Conservation (phyloP, 2,329 filamentous ascomycete species). For the Aureobasidium sp. region DNA sequence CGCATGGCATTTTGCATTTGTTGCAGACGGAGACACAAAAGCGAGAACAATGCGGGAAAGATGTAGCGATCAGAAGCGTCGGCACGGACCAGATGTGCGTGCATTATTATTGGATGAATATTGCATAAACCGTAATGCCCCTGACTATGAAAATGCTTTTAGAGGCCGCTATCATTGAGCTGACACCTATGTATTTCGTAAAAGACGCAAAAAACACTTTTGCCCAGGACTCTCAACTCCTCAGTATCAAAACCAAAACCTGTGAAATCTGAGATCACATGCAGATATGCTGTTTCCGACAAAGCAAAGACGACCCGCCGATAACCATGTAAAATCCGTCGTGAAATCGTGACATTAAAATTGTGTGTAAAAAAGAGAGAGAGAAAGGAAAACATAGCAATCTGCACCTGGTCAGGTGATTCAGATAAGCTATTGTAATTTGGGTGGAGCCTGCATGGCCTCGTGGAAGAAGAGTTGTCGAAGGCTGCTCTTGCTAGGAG, state of each 20-base stretch:
- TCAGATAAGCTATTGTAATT: not conserved
- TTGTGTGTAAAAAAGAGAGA: not conserved
- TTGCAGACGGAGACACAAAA: not conserved
- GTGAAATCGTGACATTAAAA: constrained; percentile 1
- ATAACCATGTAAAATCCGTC: not conserved
- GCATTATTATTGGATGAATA: too few relatives aligned
- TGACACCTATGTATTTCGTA: constrained; percentile 5
- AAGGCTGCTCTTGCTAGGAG: constrained; percentile 23
- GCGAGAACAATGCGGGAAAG: not conserved
- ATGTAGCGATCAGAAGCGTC: not conserved
- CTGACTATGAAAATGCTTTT: too few relatives aligned
- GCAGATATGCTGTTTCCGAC: not conserved
- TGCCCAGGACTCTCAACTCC: not conserved
- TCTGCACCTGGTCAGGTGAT: not conserved
- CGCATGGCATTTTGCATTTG: constrained; percentile 38
- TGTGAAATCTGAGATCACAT: not conserved
- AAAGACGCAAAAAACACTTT: not conserved
- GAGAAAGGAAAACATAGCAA: not conserved
- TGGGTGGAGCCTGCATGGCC: constrained; percentile 26
- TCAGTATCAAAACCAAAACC: not conserved
- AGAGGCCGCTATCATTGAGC: not conserved
- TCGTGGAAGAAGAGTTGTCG: constrained; percentile 31
- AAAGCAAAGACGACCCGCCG: not conserved
- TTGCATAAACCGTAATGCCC: too few relatives aligned
- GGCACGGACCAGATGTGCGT: not conserved